Conservation (phyloP, 768 basidiomycete species). For the Xerocomus potaroensis region DNA sequence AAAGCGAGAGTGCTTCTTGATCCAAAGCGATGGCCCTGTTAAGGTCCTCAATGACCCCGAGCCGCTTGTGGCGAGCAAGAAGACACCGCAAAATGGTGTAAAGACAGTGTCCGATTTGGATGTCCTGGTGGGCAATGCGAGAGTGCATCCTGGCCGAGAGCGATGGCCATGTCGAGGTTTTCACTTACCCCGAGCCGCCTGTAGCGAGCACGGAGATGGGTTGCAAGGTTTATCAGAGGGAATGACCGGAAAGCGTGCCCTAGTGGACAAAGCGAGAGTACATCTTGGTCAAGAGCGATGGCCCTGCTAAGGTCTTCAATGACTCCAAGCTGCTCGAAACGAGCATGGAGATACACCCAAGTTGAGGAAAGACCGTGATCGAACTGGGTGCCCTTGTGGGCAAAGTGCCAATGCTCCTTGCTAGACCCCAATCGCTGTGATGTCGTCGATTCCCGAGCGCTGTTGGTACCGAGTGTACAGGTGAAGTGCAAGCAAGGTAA, state of each 20-base stretch:
- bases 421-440: not conserved
- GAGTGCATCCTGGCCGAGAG: not conserved
- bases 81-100: not conserved
- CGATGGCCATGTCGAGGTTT: not conserved
- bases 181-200: not conserved
- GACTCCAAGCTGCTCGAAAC: not conserved
- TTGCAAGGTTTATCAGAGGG: not conserved
- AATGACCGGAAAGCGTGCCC: not conserved
- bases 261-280: not conserved
- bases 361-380: not conserved
- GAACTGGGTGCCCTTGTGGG: not conserved
- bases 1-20: too few relatives aligned
- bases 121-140: not conserved
- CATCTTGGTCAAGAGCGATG: not conserved
- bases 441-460: not conserved
- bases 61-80: not conserved
- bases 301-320: too few relatives aligned
- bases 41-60: not conserved
- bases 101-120: not conserved
- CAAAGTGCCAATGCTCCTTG: not conserved
- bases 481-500: not conserved
- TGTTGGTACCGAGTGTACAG: not conserved
- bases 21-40: not conserved
- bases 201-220: not conserved
- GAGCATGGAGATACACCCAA: not conserved